Conservation (phyloP, 768 basidiomycete species). For the Lactarius tabidus region DNA sequence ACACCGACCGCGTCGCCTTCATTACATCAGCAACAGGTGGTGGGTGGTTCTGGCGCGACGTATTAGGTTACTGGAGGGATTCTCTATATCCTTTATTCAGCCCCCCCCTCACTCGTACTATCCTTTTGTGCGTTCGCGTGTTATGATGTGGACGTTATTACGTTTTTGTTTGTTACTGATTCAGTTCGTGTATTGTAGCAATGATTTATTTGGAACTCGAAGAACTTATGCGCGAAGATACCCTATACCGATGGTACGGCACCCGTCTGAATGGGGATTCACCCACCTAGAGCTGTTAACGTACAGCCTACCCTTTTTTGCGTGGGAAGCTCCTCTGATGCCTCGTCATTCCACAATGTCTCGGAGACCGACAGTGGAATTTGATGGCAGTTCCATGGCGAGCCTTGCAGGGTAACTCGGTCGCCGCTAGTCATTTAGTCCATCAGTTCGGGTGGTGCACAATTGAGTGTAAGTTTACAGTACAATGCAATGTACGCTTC, state of each 20-base stretch:
- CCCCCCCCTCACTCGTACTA: conserved; percentile 19
- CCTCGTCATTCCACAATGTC: neutral
- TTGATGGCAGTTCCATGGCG: neutral
- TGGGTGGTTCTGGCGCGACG: conserved; percentile 29
- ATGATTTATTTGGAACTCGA: conserved; percentile 25
- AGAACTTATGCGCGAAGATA: conserved; percentile 9
- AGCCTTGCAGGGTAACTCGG: neutral
- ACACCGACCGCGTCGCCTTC: conserved; percentile 34
- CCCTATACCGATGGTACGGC: neutral
- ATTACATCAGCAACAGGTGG: conserved; percentile 33
- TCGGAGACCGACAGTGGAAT: neutral
- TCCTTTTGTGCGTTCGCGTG: conserved; percentile 19
- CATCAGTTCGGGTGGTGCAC: neutral
- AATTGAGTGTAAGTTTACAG: too few relatives aligned
- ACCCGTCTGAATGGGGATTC: neutral
- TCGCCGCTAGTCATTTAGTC: neutral
- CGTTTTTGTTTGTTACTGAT: conserved; percentile 19
- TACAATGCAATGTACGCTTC: neutral
- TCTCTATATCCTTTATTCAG: conserved; percentile 10
- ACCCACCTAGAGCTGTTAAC: neutral
- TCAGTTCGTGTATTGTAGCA: conserved; percentile 24
- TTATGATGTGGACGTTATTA: conserved; percentile 19
- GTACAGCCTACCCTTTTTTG: neutral
- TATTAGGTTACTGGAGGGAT: conserved; percentile 13
- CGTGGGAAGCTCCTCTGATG: neutral